These are phyloP conservation scores for Nemania serpens DNA, from an alignment of 2,329 filamentous ascomycete genomes.

Conservation along the genomic window DNA sequence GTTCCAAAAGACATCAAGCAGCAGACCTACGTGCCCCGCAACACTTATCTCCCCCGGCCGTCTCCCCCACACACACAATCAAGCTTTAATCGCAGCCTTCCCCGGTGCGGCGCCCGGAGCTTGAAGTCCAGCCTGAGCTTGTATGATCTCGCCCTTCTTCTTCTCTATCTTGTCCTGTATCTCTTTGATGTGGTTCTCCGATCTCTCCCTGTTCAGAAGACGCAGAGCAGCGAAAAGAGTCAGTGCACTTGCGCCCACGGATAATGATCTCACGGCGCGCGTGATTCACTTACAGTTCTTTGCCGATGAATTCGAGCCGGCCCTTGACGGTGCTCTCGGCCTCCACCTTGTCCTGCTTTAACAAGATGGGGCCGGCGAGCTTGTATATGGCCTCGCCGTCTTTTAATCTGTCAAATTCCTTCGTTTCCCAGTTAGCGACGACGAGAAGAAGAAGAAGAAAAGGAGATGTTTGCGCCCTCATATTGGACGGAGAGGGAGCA, in stretches of 20 bases:
- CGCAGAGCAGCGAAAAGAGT: constrained; percentile 2
- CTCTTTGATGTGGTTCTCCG: constrained; percentile 59
- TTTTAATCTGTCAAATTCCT: constrained; percentile 82
- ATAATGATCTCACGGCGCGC: neutral
- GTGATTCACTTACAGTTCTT: constrained; percentile 80
- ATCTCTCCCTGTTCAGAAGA: constrained; percentile 32
- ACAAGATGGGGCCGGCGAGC: constrained; percentile 84
- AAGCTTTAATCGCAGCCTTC: constrained; percentile 38
- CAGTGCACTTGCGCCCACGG: neutral
- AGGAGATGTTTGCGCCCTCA: too few relatives aligned
- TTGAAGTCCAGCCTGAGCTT: constrained; percentile 57
- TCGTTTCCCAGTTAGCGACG: neutral
- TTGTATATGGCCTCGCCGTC: constrained; percentile 94
- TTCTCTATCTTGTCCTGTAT: constrained; percentile 60
- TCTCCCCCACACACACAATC: too few relatives aligned
- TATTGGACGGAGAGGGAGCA: too few relatives aligned
- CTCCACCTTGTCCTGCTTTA: constrained; percentile 93
- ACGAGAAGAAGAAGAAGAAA: neutral
- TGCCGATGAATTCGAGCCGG: constrained; percentile 86
- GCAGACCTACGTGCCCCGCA: too few relatives aligned
- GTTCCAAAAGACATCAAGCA: too few relatives aligned
- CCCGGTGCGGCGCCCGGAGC: constrained; percentile 43
- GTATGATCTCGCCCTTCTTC: constrained; percentile 64
- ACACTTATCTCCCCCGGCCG: too few relatives aligned
- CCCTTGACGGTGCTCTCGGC: constrained; percentile 90